phyloP scores from a whole-genome alignment of 1,139 yeast species.

The Candida anutae region DNA sequence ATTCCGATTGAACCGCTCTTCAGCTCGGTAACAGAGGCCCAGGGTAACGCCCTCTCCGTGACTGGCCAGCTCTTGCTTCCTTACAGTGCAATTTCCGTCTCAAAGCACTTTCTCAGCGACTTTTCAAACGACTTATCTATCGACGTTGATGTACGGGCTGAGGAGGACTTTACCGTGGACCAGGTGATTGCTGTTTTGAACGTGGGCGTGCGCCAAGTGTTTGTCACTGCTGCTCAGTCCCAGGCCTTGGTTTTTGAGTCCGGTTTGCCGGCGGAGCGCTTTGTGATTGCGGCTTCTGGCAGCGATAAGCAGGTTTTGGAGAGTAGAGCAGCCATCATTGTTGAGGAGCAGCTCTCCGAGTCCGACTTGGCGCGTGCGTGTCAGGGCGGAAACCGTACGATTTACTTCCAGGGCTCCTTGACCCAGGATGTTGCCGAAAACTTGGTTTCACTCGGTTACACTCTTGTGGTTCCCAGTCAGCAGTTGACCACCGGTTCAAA shows the following conservation, averaged over 20 bases:
- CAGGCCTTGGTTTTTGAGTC: slow-evolving; percentile 29
- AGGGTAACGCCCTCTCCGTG: slow-evolving; percentile 16
- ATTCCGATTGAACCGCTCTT: neutral
- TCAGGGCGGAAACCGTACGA: slow-evolving; percentile 39
- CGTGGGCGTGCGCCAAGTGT: slow-evolving; percentile 52
- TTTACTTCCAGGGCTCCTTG: slow-evolving; percentile 23
- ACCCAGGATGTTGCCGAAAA: slow-evolving; percentile 20
- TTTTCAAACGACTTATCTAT: slow-evolving; percentile 27
- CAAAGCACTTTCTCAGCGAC: slow-evolving; percentile 27
- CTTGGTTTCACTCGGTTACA: slow-evolving; percentile 31
- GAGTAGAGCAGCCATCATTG: slow-evolving; percentile 17
- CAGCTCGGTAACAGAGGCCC: neutral
- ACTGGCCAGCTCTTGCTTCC: slow-evolving; percentile 35
- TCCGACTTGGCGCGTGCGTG: no score
- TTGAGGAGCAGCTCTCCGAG: slow-evolving; percentile 9
- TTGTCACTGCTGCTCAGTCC: slow-evolving; percentile 29
- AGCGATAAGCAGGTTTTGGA: slow-evolving; percentile 9
- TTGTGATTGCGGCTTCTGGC: slow-evolving; percentile 32
- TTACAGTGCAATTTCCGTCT: slow-evolving; percentile 15
- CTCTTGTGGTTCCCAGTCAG: slow-evolving; percentile 39
- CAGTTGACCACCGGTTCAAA: slow-evolving; percentile 34
- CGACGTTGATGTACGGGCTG: slow-evolving; percentile 28
- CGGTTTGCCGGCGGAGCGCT: slow-evolving; percentile 57
- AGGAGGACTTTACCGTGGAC: slow-evolving; percentile 22
- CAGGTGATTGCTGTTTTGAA: slow-evolving; percentile 52